Conservation (phyloP, 2,329 filamentous ascomycete species). For the Drechslera avenae region DNA sequence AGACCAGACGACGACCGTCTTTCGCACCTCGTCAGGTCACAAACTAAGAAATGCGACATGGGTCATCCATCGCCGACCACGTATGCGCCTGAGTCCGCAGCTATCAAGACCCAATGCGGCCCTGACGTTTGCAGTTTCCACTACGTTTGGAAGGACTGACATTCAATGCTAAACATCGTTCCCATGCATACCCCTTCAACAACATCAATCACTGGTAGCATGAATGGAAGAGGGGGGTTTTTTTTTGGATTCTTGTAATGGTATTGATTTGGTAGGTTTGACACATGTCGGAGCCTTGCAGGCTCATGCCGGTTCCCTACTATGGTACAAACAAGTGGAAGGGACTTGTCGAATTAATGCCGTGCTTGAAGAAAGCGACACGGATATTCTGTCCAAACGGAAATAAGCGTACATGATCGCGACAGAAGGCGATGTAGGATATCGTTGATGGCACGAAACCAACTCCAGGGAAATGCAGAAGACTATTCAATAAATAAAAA, state of each 20-base stretch:
- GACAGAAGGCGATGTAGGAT: conserved; percentile 17
- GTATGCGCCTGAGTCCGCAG: conserved; percentile 1
- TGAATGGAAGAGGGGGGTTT: conserved; percentile 4
- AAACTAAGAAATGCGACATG: conserved; percentile 16
- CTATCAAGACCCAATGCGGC: conserved; percentile 12
- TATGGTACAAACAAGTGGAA: conserved; percentile 39
- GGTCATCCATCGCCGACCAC: conserved; percentile 16
- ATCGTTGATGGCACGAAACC: conserved; percentile 14
- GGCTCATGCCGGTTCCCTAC: conserved; percentile 28
- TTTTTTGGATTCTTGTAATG: conserved; percentile 16
- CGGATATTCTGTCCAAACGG: conserved; percentile 3
- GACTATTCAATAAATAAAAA: not conserved
- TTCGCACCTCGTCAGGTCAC: not conserved
- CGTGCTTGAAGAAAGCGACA: conserved; percentile 14
- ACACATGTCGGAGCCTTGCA: conserved; percentile 25
- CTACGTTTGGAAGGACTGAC: conserved; percentile 18
- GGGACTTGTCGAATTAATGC: conserved; percentile 13
- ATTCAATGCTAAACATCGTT: conserved; percentile 27
- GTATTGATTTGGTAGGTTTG: conserved; percentile 29
- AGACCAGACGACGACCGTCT: conserved; percentile 5
- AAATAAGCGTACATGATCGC: conserved; percentile 21
- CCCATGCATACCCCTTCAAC: conserved; percentile 6
- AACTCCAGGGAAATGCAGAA: conserved; percentile 26
- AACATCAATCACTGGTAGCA: conserved; percentile 16
- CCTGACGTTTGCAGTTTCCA: conserved; percentile 29